phyloP scores from a whole-genome alignment of 139 green algal species.

The Edaphochlamys debaryana region DNA sequence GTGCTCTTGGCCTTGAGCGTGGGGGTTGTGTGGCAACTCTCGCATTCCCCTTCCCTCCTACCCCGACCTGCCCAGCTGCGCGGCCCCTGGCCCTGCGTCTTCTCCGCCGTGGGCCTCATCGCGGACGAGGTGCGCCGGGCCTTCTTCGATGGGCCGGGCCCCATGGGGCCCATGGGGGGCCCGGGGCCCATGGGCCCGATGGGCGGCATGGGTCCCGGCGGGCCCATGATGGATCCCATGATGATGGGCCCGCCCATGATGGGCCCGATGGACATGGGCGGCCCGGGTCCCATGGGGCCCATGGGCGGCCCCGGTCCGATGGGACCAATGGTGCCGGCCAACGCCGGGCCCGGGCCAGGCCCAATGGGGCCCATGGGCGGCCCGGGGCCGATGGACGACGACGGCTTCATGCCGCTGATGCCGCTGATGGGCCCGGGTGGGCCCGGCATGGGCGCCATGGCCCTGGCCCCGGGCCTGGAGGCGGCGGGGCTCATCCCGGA shows the following conservation, averaged over 20 bases:
- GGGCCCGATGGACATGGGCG: background rate
- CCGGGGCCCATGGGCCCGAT: background rate
- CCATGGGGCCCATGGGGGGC: background rate
- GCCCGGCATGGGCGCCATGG: background rate
- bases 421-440: background rate
- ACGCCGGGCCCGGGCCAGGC: no score
- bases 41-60: background rate
- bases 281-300: background rate
- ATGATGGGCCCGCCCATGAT: background rate
- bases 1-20: no score
- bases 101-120: background rate
- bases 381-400: background rate
- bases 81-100: constrained; percentile 2
- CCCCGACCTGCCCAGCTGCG: background rate
- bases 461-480: background rate
- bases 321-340: background rate
- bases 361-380: background rate
- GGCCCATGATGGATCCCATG: background rate
- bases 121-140: constrained; percentile 19
- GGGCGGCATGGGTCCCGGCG: background rate
- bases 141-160: background rate
- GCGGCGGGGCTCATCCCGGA: constrained; percentile 3
- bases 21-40: no score
- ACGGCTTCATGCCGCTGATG: background rate
- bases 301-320: background rate